These are phyloP conservation scores for Neofusicoccum sp. DNA, from an alignment of 2,329 filamentous ascomycete species.

Conservation along the genomic window DNA sequence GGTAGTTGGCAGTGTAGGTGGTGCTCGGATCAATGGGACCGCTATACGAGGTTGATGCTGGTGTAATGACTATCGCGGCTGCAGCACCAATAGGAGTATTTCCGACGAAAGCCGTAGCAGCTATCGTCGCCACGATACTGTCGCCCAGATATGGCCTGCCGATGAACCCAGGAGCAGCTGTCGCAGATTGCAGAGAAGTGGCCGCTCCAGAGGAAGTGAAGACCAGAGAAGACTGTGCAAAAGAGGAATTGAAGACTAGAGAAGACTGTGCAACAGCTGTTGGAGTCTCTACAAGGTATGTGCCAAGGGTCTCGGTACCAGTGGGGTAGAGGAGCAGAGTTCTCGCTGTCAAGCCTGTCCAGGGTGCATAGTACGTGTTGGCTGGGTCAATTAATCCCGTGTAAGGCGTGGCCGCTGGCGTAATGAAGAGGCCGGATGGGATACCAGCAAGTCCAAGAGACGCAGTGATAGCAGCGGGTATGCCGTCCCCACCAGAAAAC, in stretches of 20 bases:
- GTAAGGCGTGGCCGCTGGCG: neutral
- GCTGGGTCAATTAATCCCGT: neutral
- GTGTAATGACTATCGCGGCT: neutral
- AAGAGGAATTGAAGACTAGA: too few species aligned
- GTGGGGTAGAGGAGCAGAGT: neutral
- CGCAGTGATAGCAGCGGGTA: neutral
- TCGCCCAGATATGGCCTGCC: neutral
- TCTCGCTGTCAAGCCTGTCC: neutral
- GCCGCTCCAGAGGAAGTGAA: neutral
- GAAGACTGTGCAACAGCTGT: neutral
- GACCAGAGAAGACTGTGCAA: neutral
- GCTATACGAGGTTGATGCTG: conserved; percentile 25
- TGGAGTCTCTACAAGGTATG: neutral
- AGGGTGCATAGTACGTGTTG: neutral
- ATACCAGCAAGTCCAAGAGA: conserved; percentile 26
- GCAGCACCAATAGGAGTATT: too few species aligned
- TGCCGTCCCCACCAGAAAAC: neutral
- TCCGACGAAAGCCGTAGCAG: neutral
- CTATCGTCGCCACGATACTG: neutral
- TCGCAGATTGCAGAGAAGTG: neutral
- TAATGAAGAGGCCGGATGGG: neutral
- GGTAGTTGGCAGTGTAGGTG: neutral
- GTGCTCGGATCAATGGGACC: conserved; percentile 22
- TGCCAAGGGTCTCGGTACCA: neutral
- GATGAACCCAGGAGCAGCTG: neutral